Evolutionary conservation across 2,329 filamentous ascomycete genomes (phyloP).

Genomic region (Botrytis deweyae): DNA sequence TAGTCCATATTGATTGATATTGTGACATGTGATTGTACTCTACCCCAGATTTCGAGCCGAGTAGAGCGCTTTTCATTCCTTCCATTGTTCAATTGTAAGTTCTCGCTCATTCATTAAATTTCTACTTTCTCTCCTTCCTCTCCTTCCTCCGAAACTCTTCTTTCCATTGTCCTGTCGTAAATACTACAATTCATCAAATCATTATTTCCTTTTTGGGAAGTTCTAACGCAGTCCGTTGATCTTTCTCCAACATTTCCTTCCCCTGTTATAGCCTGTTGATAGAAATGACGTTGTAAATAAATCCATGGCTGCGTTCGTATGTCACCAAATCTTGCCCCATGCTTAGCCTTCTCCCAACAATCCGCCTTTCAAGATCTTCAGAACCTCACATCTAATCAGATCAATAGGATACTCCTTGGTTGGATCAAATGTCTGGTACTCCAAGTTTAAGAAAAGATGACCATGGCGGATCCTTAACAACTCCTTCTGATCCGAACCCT

Average conservation of each 20-base stretch:
- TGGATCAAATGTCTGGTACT: slow-evolving; percentile 39
- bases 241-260: neutral
- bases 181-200: neutral
- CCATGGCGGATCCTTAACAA: slow-evolving; percentile 30
- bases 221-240: neutral
- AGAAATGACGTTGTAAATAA: slow-evolving; percentile 39
- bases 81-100: slow-evolving; percentile 7
- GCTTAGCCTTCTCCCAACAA: slow-evolving; percentile 15
- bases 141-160: neutral
- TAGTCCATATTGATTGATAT: neutral
- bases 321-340: slow-evolving; percentile 24
- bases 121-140: neutral
- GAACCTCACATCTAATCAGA: slow-evolving; percentile 24
- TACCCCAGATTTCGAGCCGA: slow-evolving; percentile 20
- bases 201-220: neutral
- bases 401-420: slow-evolving; percentile 41
- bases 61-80: slow-evolving; percentile 4
- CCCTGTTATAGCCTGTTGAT: slow-evolving; percentile 25
- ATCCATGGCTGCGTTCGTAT: slow-evolving; percentile 40
- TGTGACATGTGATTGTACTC: slow-evolving; percentile 22
- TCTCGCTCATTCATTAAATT: neutral
- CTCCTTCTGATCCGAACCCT: slow-evolving; percentile 46
- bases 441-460: slow-evolving; percentile 36
- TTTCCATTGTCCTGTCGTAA: neutral
- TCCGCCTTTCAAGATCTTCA: neutral